phyloP scores from a whole-genome alignment of 306 rosid genomes.

The Comarum palustre region DNA sequence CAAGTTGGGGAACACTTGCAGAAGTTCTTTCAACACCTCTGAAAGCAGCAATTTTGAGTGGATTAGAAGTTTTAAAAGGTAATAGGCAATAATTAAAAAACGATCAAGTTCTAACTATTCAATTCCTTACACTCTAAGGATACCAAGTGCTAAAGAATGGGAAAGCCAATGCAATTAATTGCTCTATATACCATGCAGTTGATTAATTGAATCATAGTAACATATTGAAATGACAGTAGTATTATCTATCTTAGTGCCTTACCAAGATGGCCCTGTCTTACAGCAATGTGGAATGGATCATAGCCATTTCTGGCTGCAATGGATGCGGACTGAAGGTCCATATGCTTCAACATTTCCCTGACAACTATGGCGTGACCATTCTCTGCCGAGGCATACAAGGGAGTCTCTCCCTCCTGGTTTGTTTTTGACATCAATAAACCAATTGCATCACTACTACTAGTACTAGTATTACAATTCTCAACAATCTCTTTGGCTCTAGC shows the following conservation, averaged over 20 bases:
- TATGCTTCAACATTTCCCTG: slow-evolving; percentile 67
- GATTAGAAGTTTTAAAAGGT: not conserved
- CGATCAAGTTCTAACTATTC: not conserved
- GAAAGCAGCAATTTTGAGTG: slow-evolving; percentile 32
- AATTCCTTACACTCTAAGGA: not conserved
- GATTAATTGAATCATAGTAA: not conserved
- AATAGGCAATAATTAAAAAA: not conserved
- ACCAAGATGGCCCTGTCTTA: slow-evolving; percentile 94
- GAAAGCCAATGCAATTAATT: not conserved
- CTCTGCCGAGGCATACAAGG: slow-evolving; percentile 86
- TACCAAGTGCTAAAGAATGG: not conserved
- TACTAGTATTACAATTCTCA: slow-evolving; percentile 32
- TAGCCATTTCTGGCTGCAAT: slow-evolving; percentile 72
- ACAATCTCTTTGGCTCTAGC: slow-evolving; percentile 57
- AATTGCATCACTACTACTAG: slow-evolving; percentile 33
- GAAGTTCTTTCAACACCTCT: slow-evolving; percentile 87
- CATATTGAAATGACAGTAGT: not conserved
- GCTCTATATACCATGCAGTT: not conserved
- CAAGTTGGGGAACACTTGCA: slow-evolving; percentile 73
- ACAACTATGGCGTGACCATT: slow-evolving; percentile 64
- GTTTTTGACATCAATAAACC: slow-evolving; percentile 52
- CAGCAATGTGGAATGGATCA: slow-evolving; percentile 85
- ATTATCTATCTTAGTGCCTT: slow-evolving; percentile 22
- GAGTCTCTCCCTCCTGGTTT: slow-evolving; percentile 87
- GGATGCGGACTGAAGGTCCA: slow-evolving; percentile 80